Conservation (phyloP, 768 basidiomycete genomes). For the Hydnomerulius pinastri region DNA sequence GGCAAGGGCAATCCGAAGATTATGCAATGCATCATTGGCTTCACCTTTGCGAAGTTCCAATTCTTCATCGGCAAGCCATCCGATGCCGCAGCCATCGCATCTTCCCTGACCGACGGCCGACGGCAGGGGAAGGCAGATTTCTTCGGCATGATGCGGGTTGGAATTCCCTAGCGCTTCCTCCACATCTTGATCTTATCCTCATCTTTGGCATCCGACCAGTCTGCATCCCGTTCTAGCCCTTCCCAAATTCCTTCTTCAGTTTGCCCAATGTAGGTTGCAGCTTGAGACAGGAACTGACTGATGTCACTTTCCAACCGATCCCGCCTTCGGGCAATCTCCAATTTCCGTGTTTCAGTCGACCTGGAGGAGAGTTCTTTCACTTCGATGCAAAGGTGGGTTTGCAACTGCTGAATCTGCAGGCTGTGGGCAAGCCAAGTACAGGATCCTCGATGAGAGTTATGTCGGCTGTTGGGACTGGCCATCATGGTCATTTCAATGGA, state of each 20-base stretch:
- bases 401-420: constrained; percentile 1
- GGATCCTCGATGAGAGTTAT: not conserved
- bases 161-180: too few species aligned
- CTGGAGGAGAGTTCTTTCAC: not conserved
- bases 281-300: not conserved
- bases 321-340: not conserved
- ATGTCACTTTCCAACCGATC: not conserved
- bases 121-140: not conserved
- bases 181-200: too few species aligned
- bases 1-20: constrained; percentile 1
- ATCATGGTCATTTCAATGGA: not conserved
- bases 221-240: not conserved
- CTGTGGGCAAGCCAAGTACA: constrained; percentile 1
- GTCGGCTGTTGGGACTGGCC: not conserved
- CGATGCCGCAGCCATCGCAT: not conserved
- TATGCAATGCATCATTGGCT: constrained; percentile 19
- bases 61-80: constrained; percentile 4
- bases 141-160: not conserved
- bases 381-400: not conserved
- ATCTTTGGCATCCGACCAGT: not conserved
- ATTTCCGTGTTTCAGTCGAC: not conserved
- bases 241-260: not conserved
- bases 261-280: not conserved
- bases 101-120: not conserved
- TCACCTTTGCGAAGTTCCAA: constrained; percentile 5